Base-by-base conservation (phyloP, 192 early-diverging fungal species). In the Coemansia sp. region DNA sequence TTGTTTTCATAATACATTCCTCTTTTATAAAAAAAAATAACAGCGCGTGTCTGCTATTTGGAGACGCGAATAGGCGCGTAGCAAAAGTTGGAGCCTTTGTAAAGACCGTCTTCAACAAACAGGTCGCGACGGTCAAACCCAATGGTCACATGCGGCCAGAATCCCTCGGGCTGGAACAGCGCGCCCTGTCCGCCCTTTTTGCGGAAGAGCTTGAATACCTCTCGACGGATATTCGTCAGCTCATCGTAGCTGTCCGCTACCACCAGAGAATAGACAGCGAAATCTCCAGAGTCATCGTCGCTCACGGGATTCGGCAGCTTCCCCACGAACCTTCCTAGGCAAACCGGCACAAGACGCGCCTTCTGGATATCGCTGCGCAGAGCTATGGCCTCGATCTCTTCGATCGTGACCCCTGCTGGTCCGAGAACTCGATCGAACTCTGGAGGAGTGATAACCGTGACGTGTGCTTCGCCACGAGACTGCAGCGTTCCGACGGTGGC, bases 61-160 rank as follows among this genome's bases (percentile, higher is more conserved):
- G 39, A 13, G 39, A 16, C 39, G 16, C 46, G 70, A 49, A 87
- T 69, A n/a, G 68, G 74, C 34, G 84, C 81, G 51, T 85, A 84
- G 68, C 90, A 92, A 13, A 82, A 83, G 72, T 88, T 86, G 59
- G 71, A 67, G 42, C 86, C 84, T 67, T 92, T 92, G 72, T 78
- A 90, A 35, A 92, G 70, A 29, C 85, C 83, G 60, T 90, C 83
- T 57, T 87, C 82, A 22, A 82, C 36, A 51, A 89, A 89, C 18
- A 89, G 73, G 64, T 92, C 89, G 23, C 83, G 80, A 42, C 74
- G 61, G 36, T 75, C 84, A 60, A 68, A 90, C 2, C 88, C 89
- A 18, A 92, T 53, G 1, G 90, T 92, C 55, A 85, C 83, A 61
- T 90, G 89, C 9, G 89, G 89, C 77, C 69, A 82, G 62, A 83